phyloP scores from a whole-genome alignment of 352 stramenopile species.

The Blastocystis sp. region DNA sequence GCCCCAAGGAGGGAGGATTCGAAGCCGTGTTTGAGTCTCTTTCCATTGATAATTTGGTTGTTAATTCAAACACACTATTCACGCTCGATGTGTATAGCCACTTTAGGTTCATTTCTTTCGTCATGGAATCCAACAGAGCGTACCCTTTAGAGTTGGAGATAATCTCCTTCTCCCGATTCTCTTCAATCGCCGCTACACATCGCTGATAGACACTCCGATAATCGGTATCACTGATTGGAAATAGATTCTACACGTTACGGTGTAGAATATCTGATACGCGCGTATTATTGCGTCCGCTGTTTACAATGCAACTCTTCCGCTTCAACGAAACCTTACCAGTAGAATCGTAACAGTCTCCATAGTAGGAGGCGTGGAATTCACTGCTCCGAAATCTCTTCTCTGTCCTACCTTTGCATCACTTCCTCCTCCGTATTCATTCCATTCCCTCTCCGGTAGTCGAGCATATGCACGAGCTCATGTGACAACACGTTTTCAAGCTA shows the following conservation, averaged over 20 bases:
- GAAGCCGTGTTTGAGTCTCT: conserved; percentile 38
- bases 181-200: neutral
- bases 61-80: conserved; percentile 6
- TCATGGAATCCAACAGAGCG: too few species aligned
- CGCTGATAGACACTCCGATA: neutral
- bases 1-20: conserved; percentile 32
- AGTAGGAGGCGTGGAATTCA: conserved; percentile 32
- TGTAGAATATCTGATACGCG: neutral
- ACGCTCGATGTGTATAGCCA: neutral
- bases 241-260: neutral
- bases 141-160: neutral
- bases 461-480: conserved; percentile 23
- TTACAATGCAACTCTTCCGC: neutral
- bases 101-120: neutral
- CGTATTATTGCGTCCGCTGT: neutral
- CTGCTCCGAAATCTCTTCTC: neutral
- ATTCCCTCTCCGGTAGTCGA: conserved; percentile 20
- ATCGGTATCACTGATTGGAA: neutral
- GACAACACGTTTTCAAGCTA: conserved; percentile 11
- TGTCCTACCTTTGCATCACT: neutral
- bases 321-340: neutral
- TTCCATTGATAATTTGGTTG: neutral
- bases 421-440: neutral
- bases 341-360: neutral
- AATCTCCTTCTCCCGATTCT: neutral